Base-by-base conservation (phyloP, 2,329 filamentous ascomycete genomes). In the Colletotrichum endophyticum region DNA sequence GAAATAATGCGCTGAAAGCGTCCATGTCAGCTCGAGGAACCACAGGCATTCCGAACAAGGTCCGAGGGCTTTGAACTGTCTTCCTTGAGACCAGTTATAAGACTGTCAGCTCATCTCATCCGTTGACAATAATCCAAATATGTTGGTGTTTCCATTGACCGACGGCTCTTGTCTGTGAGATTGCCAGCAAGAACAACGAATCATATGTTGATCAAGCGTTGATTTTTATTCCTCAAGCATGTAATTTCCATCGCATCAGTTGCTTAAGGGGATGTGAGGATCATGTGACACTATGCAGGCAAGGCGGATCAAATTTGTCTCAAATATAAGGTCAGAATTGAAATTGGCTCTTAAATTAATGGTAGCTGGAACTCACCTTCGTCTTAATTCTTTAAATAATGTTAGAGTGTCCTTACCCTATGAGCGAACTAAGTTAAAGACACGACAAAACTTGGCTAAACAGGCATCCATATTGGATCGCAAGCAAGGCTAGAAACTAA, bases 201-300 rank as follows among this genome's bases (percentile, higher is more conserved):
- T 22, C 3, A 25, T 4, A 2, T 22, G 11, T 13, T 13, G 2
- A 13, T 5, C n/a, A 53, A 53, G 44, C 6, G 1, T 13, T 53
- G 12, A 4, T 5, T 22, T 8, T 22, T 5, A 13, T 53, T 53
- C n/a, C 11, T 8, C 22, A 22, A 53, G 44, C 44, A 53, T 22
- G 6, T 22, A 8, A n/a, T 7, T 22, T 6, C 9, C n/a, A 6
- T 12, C 6, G 11, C n/a, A 53, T 7, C 0, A 4, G 6, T 12
- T 53, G n/a, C 7, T 53, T 2, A 13, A 53, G n/a, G 6, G n/a
- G n/a, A 22, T 22, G n/a, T 22, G 44, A 22, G n/a, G 0, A 22
- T 22, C 9, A 8, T 22, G 12, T 53, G 44, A 53, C 0, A 8
- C 12, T 4, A 53, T 8, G 6, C 44, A 53, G 11, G 11, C 12